Base-by-base conservation (phyloP, 2,329 filamentous ascomycete genomes). In the Diplodia scrobiculata region DNA sequence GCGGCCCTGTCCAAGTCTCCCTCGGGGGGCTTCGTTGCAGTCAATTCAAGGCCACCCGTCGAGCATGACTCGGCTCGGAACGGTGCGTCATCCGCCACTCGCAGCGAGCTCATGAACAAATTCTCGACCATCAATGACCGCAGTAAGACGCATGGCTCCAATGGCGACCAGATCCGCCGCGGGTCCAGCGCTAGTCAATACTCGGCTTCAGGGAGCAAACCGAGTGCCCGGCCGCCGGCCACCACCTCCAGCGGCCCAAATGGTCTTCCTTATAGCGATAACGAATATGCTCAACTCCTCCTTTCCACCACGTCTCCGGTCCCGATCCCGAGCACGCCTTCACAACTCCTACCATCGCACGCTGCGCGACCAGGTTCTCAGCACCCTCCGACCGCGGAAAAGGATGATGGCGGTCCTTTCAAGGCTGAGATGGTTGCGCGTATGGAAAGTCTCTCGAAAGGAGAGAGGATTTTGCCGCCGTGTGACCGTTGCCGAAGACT, bases 401-500 rank as follows among this genome's bases (percentile, higher is more conserved):
- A 84, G 67, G 84, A 86, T 65, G 84, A 86, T 66, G 84, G 83
- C 6, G 84, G 84, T 0, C 84, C 84, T 0, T 87, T 82, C 77
- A 86, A 86, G 68, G 76, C 84, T 6, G 82, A 91, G 66, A 91
- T 94, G 79, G 86, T 90, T 10, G 82, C 89, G 47, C 86, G 88
- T 67, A 91, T 94, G 79, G 92, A 96, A 71, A 87, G 87, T 60
- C 78, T 96, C 3, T 82, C 84, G 55, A 88, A 90, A 55, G 91
- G 91, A 3, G 89, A 92, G 65, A 81, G 86, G 5, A 90, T 96
- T 58, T 78, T 86, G n/a, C 92, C 92, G 10, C 91, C 91, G 0
- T 96, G 92, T 73, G 92, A 96, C 74, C 84, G 91, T 45, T 96
- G 92, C 74, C 84, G 92, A 52, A 84, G 92, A 34, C 81, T 96